Percentiles rank a stretch among this genome's conserved stretches.
These are phyloP conservation scores for Kwoniella bestiolae DNA, from an alignment of 768 basidiomycete genomes.

Conservation along the genomic window DNA sequence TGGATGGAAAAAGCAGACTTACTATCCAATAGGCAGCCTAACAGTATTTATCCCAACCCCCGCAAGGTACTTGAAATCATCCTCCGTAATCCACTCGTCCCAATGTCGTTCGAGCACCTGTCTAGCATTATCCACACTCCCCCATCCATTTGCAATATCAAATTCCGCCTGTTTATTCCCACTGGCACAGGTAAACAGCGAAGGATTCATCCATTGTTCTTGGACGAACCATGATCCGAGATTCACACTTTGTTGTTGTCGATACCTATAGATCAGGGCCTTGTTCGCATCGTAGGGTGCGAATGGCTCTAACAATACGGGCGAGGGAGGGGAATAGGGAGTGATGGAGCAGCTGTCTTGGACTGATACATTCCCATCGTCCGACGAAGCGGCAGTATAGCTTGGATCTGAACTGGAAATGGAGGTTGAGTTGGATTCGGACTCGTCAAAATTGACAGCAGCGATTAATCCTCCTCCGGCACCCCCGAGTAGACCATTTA, in stretches of 20 bases:
- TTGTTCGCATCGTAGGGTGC: slow-evolving; percentile 62
- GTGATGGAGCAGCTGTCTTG: slow-evolving; percentile 28
- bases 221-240: slow-evolving; percentile 74
- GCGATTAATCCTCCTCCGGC: slow-evolving; percentile 22
- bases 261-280: slow-evolving; percentile 66
- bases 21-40: slow-evolving; percentile 51
- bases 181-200: slow-evolving; percentile 66
- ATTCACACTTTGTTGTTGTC: slow-evolving; percentile 70
- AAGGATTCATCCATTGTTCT: slow-evolving; percentile 76
- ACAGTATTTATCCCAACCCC: slow-evolving; percentile 55
- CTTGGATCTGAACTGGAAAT: slow-evolving; percentile 4
- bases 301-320: slow-evolving; percentile 58
- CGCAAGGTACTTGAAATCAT: slow-evolving; percentile 48
- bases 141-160: slow-evolving; percentile 71
- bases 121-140: slow-evolving; percentile 38
- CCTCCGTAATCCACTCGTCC: slow-evolving; percentile 54
- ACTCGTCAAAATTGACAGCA: slow-evolving; percentile 15
- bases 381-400: background rate
- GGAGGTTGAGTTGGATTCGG: slow-evolving; percentile 4
- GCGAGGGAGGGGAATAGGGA: slow-evolving; percentile 34
- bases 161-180: slow-evolving; percentile 65
- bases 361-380: background rate
- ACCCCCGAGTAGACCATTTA: slow-evolving; percentile 30
- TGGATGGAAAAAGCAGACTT: slow-evolving; percentile 3
- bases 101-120: slow-evolving; percentile 50